Evolutionary conservation across 1,139 yeast species (phyloP).

Genomic region (Magnusiomyces fungicola): DNA sequence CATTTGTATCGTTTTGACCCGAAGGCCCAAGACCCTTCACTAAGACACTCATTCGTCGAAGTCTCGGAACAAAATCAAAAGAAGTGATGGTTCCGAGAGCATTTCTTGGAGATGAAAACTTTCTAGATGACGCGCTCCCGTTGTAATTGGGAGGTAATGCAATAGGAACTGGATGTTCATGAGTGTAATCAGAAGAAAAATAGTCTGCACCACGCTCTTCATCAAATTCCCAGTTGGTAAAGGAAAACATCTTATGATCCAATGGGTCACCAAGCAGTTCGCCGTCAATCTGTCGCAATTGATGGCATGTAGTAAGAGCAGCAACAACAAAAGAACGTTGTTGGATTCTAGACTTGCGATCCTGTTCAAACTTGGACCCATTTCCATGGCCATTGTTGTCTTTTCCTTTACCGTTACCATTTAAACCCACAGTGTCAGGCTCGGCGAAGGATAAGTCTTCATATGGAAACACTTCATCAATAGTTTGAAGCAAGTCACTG

Average conservation of each 20-base stretch:
- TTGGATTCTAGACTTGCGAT: background rate
- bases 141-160: slow-evolving; percentile 33
- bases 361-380: background rate
- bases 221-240: slow-evolving; percentile 65
- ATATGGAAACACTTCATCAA: slow-evolving; percentile 25
- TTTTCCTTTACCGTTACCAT: background rate
- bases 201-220: slow-evolving; percentile 48
- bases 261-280: slow-evolving; percentile 89
- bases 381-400: background rate
- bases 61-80: slow-evolving; percentile 74
- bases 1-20: slow-evolving; percentile 18
- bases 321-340: slow-evolving; percentile 16
- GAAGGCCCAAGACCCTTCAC: slow-evolving; percentile 37
- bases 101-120: slow-evolving; percentile 12
- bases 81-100: slow-evolving; percentile 54
- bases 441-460: slow-evolving; percentile 6
- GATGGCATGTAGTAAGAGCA: slow-evolving; percentile 79
- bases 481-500: slow-evolving; percentile 38
- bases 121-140: slow-evolving; percentile 5
- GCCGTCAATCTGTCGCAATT: slow-evolving; percentile 68
- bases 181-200: slow-evolving; percentile 34
- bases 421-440: slow-evolving; percentile 4
- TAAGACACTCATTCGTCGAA: slow-evolving; percentile 88
- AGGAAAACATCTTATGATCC: slow-evolving; percentile 88
- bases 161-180: slow-evolving; percentile 23